A percentile compares a stretch with the other conserved stretches of the same genome.
phyloP scores from a whole-genome alignment of 2,329 filamentous ascomycete genomes.

The Penicillium thymicola region DNA sequence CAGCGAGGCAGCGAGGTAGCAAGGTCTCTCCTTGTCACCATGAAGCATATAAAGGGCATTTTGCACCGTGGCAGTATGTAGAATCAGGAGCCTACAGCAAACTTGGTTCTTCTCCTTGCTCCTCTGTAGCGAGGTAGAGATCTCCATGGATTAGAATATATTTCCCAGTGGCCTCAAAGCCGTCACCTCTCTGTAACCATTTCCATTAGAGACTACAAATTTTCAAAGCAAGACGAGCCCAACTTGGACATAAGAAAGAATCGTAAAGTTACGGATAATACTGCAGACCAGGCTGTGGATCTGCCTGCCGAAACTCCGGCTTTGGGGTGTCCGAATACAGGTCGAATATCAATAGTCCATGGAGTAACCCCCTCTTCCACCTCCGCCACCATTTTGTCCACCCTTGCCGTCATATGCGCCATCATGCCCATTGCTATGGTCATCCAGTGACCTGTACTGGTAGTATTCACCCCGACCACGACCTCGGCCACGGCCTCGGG shows the following conservation, averaged over 20 bases:
- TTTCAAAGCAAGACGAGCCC: neutral
- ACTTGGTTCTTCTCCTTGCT: too few species aligned
- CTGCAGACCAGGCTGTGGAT: neutral
- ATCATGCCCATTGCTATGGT: constrained; percentile 42
- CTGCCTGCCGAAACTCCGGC: neutral
- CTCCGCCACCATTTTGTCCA: constrained; percentile 20
- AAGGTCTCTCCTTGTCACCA: too few species aligned
- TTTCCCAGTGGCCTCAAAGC: too few species aligned
- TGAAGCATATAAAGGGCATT: too few species aligned
- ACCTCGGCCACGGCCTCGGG: constrained; percentile 45
- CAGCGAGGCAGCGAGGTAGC: too few species aligned
- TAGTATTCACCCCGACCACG: constrained; percentile 50
- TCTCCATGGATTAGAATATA: too few species aligned
- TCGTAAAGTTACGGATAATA: neutral
- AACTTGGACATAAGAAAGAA: neutral
- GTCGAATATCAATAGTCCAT: constrained; percentile 40
- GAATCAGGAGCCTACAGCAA: too few species aligned
- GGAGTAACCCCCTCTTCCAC: constrained; percentile 24
- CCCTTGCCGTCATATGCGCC: constrained; percentile 30
- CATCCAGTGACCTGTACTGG: constrained; percentile 66
- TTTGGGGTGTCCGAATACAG: neutral
- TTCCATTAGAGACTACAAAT: neutral
- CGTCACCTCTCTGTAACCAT: neutral
- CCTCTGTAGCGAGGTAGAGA: too few species aligned
- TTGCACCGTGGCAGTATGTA: too few species aligned